Percentiles rank a stretch among this genome's conserved stretches.
phyloP scores from a whole-genome alignment of 2,329 filamentous ascomycete genomes.

The Hypoxylon sp. region DNA sequence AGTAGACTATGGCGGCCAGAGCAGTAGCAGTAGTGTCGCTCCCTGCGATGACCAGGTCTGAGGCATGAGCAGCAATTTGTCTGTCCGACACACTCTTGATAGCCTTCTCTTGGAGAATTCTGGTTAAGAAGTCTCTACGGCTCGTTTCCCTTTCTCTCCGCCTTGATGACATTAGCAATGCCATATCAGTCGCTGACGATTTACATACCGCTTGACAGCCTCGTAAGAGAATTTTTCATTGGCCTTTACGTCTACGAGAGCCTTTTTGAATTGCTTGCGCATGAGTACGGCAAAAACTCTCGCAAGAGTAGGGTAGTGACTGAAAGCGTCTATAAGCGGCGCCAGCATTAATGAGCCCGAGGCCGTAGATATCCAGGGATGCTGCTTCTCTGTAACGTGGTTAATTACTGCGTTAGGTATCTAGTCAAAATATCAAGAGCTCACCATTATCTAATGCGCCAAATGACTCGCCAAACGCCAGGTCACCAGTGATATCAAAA shows the following conservation, averaged over 20 bases:
- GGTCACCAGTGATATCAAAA: constrained; percentile 47
- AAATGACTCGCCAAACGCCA: constrained; percentile 48
- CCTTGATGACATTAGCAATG: constrained; percentile 27
- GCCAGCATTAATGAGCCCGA: constrained; percentile 42
- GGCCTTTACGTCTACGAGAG: constrained; percentile 28
- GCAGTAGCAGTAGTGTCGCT: constrained; percentile 44
- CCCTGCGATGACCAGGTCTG: constrained; percentile 49
- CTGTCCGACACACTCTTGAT: constrained; percentile 39
- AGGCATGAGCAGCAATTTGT: constrained; percentile 51
- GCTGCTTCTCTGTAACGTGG: constrained; percentile 35
- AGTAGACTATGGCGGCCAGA: constrained; percentile 39
- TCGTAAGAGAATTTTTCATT: constrained; percentile 45
- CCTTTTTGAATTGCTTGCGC: constrained; percentile 31
- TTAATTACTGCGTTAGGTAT: neutral
- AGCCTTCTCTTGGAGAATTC: constrained; percentile 45
- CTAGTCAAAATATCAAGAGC: neutral
- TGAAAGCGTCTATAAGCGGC: constrained; percentile 45
- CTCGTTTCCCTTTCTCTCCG: constrained; percentile 36
- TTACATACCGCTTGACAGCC: constrained; percentile 38
- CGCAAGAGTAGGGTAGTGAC: constrained; percentile 44
- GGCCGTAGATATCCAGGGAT: constrained; percentile 47
- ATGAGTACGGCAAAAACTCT: constrained; percentile 33
- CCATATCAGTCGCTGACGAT: neutral
- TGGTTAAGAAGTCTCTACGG: constrained; percentile 48
- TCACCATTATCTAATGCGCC: constrained; percentile 40